Evolutionary conservation across 2,329 filamentous ascomycete genomes (phyloP).

Genomic region (Colletotrichum higginsianum): DNA sequence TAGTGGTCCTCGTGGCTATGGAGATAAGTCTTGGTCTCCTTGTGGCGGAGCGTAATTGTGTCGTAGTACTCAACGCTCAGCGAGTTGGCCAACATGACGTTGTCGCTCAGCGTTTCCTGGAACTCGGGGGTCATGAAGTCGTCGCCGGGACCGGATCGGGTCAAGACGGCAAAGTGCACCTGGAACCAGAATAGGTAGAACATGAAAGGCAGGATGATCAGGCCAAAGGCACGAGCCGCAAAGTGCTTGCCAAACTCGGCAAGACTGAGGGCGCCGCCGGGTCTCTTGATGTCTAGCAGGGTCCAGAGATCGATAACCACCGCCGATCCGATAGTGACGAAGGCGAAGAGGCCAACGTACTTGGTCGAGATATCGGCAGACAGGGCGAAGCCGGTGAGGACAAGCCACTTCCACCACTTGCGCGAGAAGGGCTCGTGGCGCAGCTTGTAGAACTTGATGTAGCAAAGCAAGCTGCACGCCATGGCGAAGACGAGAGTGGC

Average conservation of each 20-base stretch:
- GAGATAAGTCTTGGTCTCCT: slow-evolving; percentile 96
- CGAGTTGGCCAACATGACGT: slow-evolving; percentile 90
- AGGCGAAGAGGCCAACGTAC: slow-evolving; percentile 97
- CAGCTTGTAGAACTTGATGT: slow-evolving; percentile 98
- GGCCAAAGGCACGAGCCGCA: slow-evolving; percentile 84
- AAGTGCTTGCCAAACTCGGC: slow-evolving; percentile 91
- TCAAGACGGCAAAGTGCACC: slow-evolving; percentile 94
- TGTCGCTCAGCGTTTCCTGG: slow-evolving; percentile 96
- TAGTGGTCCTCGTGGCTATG: slow-evolving; percentile 94
- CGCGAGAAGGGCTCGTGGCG: slow-evolving; percentile 89
- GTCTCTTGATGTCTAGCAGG: slow-evolving; percentile 89
- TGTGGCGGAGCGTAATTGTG: slow-evolving; percentile 88
- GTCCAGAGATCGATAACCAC: slow-evolving; percentile 97
- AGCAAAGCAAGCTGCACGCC: slow-evolving; percentile 93
- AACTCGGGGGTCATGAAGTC: slow-evolving; percentile 99
- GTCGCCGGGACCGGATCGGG: slow-evolving; percentile 91
- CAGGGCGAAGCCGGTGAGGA: slow-evolving; percentile 92
- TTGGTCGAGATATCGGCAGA: slow-evolving; percentile 99
- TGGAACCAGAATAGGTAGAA: slow-evolving; percentile 99
- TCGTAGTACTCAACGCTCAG: slow-evolving; percentile 93
- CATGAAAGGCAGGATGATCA: slow-evolving; percentile 93
- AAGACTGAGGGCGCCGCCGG: slow-evolving; percentile 84
- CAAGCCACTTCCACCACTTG: slow-evolving; percentile 99
- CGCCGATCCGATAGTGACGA: slow-evolving; percentile 95
- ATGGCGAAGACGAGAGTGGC: slow-evolving; percentile 95